Conservation (phyloP, 495 filamentous ascomycete species). For the Astrothelium macrocarpum region DNA sequence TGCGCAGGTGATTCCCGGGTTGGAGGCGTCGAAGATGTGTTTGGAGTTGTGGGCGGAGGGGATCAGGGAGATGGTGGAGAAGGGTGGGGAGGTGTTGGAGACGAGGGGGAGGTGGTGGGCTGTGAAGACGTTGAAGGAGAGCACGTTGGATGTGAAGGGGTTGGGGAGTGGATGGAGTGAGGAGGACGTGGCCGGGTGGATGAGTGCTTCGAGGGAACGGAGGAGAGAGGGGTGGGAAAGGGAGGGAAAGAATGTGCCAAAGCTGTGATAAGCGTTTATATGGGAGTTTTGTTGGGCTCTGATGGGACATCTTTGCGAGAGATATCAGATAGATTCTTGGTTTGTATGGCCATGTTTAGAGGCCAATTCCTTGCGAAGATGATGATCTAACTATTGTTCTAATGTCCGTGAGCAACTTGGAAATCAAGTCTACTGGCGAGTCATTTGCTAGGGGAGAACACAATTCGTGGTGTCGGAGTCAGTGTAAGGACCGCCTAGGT, state of each 20-base stretch:
- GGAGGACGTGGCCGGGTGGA: constrained; percentile 42
- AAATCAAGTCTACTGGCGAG: no score
- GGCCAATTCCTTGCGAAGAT: no score
- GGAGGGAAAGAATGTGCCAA: constrained; percentile 27
- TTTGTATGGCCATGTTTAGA: no score
- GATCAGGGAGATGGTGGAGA: constrained; percentile 36
- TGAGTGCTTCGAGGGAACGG: constrained; percentile 40
- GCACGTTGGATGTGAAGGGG: constrained; percentile 42
- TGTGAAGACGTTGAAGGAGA: constrained; percentile 46
- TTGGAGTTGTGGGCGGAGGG: constrained; percentile 52
- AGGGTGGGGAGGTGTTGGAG: constrained; percentile 28
- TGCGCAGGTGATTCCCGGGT: constrained; percentile 49
- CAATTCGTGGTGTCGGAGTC: no score
- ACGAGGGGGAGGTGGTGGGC: constrained; percentile 44
- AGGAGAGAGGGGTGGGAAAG: constrained; percentile 34
- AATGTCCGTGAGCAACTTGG: no score
- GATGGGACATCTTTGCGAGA: not conserved
- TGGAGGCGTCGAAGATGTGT: constrained; percentile 41
- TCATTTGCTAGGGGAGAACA: no score
- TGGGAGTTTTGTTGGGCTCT: not conserved
- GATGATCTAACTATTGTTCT: no score
- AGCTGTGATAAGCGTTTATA: constrained; percentile 14
- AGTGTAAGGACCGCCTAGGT: no score
- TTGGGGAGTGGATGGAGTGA: constrained; percentile 35
- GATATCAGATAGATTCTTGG: not conserved